Base-by-base conservation (phyloP, 2,329 filamentous ascomycete species). In the Diatrype stigma region DNA sequence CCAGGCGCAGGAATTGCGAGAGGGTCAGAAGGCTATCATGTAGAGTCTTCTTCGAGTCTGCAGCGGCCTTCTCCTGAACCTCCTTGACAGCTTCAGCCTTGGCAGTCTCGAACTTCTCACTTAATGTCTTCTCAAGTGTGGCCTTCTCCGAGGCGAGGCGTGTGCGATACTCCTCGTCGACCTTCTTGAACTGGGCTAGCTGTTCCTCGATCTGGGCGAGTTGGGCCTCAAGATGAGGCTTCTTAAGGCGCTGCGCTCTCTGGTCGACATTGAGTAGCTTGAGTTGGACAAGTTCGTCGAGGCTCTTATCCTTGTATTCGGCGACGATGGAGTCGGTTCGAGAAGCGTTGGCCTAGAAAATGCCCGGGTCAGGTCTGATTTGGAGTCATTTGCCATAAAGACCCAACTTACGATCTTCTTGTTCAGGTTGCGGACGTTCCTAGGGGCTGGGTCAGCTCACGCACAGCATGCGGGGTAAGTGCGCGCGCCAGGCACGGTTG, bases 361-460 rank as follows among this genome's bases (percentile, higher is more conserved):
- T 11, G 10, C 26, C 5, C 26, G 21, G 2, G 40, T 44, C 14
- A 44, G 40, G 4, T n/a, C 10, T n/a, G 6, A 40, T 22, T 22
- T n/a, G 11, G 19, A 10, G 19, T 21, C 37, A 40, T 40, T 10
- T 40, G 19, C 12, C 12, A 22, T 8, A 5, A 30, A 10, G 37
- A 40, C 12, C 2, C 17, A 50, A 76, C 88, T 75, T 73, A 96
- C 90, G 64, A 97, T 85, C 75, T 96, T 96, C 82, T 96, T 97
- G 77, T 85, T 88, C 65, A 94, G 76, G 71, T 94, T 96, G 66
- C 93, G 91, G 63, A 96, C 89, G 71, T 84, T 90, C 79, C 91
- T 96, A 60, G 22, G 12, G 10, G 56, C 22, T 28, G 14, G 6
- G 23, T 42, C 16, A 50, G 40, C 44, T 10, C 17, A 26, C 32